Percentiles rank a stretch among this genome's conserved stretches.
These are phyloP conservation scores for Ilex asprella DNA, from an alignment of 257 asterid species.

Conservation along the genomic window DNA sequence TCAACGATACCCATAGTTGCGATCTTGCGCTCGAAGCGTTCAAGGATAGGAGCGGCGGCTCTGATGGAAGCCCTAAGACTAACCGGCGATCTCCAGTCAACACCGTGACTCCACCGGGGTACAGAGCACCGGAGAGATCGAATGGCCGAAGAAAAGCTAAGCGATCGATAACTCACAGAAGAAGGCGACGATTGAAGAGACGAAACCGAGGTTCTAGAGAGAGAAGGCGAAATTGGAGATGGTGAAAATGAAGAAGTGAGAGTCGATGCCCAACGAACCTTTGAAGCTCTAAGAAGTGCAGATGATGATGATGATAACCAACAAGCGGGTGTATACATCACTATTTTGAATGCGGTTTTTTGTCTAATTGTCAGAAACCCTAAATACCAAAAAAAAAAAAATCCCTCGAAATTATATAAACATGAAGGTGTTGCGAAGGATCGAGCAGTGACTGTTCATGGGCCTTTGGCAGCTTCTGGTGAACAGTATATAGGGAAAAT, in stretches of 20 bases:
- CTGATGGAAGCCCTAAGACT: constrained; percentile 61
- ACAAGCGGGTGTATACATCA: constrained; percentile 43
- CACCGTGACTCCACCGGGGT: constrained; percentile 47
- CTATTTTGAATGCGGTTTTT: no score
- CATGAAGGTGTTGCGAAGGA: no score
- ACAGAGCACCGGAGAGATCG: constrained; percentile 32
- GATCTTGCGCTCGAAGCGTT: constrained; percentile 46
- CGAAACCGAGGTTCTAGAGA: constrained; percentile 11
- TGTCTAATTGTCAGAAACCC: no score
- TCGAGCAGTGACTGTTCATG: no score
- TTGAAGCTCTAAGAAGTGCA: constrained; percentile 36
- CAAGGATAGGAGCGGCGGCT: constrained; percentile 37
- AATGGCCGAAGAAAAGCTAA: constrained; percentile 25
- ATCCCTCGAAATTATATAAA: no score
- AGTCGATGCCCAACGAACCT: constrained; percentile 38
- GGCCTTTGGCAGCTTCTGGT: no score
- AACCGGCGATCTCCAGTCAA: constrained; percentile 36
- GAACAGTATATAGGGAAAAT: no score
- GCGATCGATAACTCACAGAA: constrained; percentile 23
- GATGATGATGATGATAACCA: constrained; percentile 32
- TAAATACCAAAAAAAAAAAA: no score
- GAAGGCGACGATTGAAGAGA: constrained; percentile 17
- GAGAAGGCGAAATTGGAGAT: constrained; percentile 8
- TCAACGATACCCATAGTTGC: constrained; percentile 59
- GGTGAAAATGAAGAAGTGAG: constrained; percentile 20